A percentile compares a stretch with the other conserved stretches of the same genome.
Evolutionary conservation across 169 alveolate species (phyloP).

Genomic region (Plasmodium ovale): DNA sequence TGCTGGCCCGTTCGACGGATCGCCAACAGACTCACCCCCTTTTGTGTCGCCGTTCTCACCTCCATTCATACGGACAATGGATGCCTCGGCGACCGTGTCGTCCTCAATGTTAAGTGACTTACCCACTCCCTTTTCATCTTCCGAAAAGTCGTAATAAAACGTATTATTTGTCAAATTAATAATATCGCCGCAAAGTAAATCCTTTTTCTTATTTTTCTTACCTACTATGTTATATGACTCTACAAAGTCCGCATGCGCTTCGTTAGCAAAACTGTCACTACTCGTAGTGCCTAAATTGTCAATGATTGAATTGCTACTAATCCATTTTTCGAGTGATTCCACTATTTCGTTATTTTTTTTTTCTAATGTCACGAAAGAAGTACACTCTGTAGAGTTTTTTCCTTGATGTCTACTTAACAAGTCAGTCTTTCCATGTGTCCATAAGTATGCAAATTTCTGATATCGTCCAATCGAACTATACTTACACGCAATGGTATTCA

Average conservation of each 20-base stretch:
- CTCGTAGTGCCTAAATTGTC: slow-evolving; percentile 19
- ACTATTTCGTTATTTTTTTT: neutral
- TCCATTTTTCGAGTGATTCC: slow-evolving; percentile 25
- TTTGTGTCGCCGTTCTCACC: neutral
- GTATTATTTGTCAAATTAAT: slow-evolving; percentile 24
- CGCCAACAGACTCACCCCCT: neutral
- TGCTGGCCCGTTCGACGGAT: neutral
- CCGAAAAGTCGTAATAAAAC: slow-evolving; percentile 56
- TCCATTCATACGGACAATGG: neutral
- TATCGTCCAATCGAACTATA: neutral
- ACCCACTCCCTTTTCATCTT: slow-evolving; percentile 6
- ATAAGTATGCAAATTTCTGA: neutral
- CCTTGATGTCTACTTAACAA: neutral
- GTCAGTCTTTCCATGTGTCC: neutral
- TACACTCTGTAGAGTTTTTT: neutral
- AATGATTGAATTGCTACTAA: slow-evolving; percentile 26
- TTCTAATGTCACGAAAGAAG: neutral
- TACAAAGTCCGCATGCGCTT: neutral
- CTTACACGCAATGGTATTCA: neutral
- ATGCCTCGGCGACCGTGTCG: neutral
- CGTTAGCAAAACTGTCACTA: slow-evolving; percentile 9
- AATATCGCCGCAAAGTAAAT: neutral
- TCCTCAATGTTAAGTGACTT: neutral
- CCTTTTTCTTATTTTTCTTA: neutral
- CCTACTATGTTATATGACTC: neutral